phyloP scores from a whole-genome alignment of 2,329 filamentous ascomycete species.

The Penicillium aurantiogriseum region DNA sequence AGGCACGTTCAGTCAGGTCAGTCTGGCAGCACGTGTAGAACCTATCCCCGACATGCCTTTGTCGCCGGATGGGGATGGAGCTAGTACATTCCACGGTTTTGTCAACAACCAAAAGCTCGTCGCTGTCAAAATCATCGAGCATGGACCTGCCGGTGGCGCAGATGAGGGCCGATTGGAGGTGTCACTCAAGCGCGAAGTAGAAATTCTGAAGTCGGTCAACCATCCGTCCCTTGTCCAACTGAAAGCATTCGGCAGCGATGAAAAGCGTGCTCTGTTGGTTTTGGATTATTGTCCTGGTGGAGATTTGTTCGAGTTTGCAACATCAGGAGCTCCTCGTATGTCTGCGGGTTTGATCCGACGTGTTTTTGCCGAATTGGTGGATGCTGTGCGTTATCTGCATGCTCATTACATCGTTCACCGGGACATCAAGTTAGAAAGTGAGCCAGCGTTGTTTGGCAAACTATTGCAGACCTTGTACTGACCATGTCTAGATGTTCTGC shows the following conservation, averaged over 20 bases:
- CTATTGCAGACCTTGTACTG: conserved; percentile 12
- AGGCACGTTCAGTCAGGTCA: conserved; percentile 92
- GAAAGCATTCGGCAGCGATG: conserved; percentile 86
- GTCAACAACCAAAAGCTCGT: conserved; percentile 75
- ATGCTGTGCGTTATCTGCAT: conserved; percentile 83
- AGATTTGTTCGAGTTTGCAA: conserved; percentile 91
- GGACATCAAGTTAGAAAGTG: conserved; percentile 98
- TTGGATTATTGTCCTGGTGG: conserved; percentile 91
- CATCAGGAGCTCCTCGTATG: conserved; percentile 65
- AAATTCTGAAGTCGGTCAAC: conserved; percentile 83
- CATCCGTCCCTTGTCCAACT: conserved; percentile 90
- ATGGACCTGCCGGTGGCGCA: conserved; percentile 88
- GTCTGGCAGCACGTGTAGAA: conserved; percentile 80
- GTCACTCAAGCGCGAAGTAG: conserved; percentile 88
- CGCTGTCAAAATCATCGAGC: conserved; percentile 92
- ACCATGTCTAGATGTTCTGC: conserved; percentile 69
- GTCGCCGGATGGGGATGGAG: conserved; percentile 13
- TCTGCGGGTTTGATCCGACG: conserved; percentile 70
- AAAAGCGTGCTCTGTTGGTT: conserved; percentile 77
- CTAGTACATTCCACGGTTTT: conserved; percentile 16
- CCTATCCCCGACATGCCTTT: conserved; percentile 42
- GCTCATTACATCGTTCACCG: conserved; percentile 84
- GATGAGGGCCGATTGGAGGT: conserved; percentile 92
- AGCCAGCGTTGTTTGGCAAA: conserved; percentile 35
- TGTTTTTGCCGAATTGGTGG: conserved; percentile 86